Evolutionary conservation across 345 rosid genomes (phyloP).

Genomic region (Eucalyptus leucophloia): DNA sequence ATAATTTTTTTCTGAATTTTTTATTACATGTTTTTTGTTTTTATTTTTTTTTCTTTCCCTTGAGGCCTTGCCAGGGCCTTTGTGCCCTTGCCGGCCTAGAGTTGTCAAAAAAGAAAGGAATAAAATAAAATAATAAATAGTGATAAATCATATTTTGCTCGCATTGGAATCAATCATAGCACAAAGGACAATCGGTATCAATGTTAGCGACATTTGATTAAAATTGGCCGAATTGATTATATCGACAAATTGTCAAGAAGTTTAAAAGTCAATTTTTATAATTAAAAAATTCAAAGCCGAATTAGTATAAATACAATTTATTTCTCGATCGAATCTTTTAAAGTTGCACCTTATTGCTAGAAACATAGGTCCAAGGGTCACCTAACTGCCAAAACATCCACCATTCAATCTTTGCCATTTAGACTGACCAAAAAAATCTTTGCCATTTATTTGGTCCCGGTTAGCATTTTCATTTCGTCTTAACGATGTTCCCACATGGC

Average conservation of each 20-base stretch:
- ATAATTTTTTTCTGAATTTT: too few species aligned
- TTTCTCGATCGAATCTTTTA: neutral
- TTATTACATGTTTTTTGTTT: neutral
- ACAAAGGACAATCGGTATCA: accelerated
- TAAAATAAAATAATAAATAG: too few species aligned
- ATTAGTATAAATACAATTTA: neutral
- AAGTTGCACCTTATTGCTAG: neutral
- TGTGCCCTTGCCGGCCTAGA: neutral
- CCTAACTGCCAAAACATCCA: neutral
- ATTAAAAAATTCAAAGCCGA: accelerated
- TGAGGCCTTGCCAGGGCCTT: neutral
- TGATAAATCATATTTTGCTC: too few species aligned
- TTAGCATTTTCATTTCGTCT: neutral
- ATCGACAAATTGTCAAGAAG: accelerated
- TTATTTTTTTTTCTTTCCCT: neutral
- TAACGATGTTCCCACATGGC: neutral
- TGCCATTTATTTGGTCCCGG: neutral
- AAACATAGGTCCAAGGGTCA: neutral
- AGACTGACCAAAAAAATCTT: too few species aligned
- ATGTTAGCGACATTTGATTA: accelerated
- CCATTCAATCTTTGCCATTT: neutral
- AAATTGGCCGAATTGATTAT: accelerated
- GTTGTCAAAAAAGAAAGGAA: too few species aligned
- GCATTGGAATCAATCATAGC: too few species aligned
- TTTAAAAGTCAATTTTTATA: accelerated